Conservation (phyloP, 2,329 filamentous ascomycete genomes). For the Curvularia sp. region DNA sequence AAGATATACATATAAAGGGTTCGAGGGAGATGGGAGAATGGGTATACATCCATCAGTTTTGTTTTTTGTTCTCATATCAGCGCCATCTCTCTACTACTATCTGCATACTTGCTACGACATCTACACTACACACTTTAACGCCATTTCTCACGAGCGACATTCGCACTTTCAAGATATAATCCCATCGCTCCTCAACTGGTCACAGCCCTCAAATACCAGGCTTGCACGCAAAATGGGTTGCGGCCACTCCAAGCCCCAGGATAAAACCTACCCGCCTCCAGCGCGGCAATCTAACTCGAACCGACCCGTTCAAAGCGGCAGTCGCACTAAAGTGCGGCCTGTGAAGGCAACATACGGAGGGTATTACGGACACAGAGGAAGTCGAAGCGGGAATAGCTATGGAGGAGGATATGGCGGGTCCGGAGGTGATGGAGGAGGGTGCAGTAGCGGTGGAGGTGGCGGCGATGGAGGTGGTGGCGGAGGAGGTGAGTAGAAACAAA, state of each 20-base stretch:
- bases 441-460: conserved; percentile 18
- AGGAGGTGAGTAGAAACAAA: background rate
- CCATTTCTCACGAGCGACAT: no score
- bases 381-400: background rate
- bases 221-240: conserved; percentile 25
- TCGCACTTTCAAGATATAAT: background rate
- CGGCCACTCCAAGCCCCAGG: conserved; percentile 22
- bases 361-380: background rate
- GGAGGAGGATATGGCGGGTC: background rate
- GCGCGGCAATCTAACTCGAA: conserved; percentile 8
- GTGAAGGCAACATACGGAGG: background rate
- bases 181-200: background rate
- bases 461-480: conserved; percentile 11
- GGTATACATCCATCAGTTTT: background rate
- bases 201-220: background rate
- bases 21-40: background rate
- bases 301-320: no score
- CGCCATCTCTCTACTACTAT: no score
- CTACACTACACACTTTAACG: no score
- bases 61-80: no score
- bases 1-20: background rate
- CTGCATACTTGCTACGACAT: no score
- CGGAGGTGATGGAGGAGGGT: conserved; percentile 13
- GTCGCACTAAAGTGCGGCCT: no score
- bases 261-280: conserved; percentile 19